Evolutionary conservation across 2,329 filamentous ascomycete genomes (phyloP).

Genomic region (Cercospora janseana): DNA sequence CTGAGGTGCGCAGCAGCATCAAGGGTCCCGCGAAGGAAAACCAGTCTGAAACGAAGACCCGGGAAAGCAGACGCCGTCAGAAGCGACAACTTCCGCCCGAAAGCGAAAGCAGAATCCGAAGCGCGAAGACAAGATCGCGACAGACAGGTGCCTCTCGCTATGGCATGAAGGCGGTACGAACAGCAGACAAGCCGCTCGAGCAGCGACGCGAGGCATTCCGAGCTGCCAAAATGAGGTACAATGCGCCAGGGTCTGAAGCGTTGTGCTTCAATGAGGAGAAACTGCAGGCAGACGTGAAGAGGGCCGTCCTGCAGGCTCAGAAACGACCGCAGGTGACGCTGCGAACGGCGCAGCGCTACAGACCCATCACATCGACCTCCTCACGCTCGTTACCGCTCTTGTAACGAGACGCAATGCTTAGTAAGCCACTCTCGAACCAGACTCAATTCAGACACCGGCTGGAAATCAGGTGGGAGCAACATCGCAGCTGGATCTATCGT

Average conservation of each 20-base stretch:
- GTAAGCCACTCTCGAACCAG: no score
- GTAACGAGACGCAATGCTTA: no score
- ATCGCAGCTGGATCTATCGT: background rate
- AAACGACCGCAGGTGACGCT: background rate
- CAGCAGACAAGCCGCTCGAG: background rate
- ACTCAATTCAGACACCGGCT: no score
- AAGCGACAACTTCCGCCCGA: background rate
- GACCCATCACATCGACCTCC: background rate
- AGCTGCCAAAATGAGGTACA: constrained; percentile 4
- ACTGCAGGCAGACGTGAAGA: constrained; percentile 1
- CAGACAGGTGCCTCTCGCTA: background rate
- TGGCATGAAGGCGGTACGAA: background rate
- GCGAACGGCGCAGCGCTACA: background rate
- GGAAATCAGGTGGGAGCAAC: background rate
- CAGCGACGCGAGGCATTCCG: constrained; percentile 6
- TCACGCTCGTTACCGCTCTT: no score
- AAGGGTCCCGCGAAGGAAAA: no score
- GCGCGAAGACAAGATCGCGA: background rate
- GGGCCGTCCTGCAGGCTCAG: constrained; percentile 5
- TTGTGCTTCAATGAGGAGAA: constrained; percentile 5
- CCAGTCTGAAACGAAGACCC: no score
- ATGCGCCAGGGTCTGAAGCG: background rate
- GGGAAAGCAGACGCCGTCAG: constrained; percentile 8
- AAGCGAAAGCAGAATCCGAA: background rate
- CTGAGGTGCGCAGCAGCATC: no score